Percentiles rank a stretch among this genome's conserved stretches.
These are phyloP conservation scores for Alternaria rosae DNA, from an alignment of 2,329 filamentous ascomycete genomes.

Conservation along the genomic window DNA sequence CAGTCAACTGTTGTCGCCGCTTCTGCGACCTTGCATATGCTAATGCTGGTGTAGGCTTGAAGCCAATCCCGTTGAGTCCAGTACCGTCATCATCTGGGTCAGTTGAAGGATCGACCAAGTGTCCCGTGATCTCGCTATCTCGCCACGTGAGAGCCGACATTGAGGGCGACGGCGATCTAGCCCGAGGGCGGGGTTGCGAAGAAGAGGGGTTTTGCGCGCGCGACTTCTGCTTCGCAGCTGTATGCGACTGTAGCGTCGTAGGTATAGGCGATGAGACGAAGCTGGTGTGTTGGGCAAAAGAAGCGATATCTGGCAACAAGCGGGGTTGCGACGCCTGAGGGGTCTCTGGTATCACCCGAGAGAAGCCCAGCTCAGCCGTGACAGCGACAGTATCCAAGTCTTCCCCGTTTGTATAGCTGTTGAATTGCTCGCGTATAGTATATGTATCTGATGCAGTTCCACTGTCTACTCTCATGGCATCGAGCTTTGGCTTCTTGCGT, in stretches of 20 bases:
- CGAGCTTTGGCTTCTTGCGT: conserved; percentile 49
- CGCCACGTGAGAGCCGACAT: conserved; percentile 60
- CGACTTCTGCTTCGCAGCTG: conserved; percentile 7
- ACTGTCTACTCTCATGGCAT: conserved; percentile 31
- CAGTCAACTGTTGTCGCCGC: conserved; percentile 65
- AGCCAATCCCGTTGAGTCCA: conserved; percentile 70
- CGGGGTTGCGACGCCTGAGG: conserved; percentile 44
- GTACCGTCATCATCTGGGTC: conserved; percentile 68
- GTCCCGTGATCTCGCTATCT: conserved; percentile 68
- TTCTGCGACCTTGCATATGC: conserved; percentile 64
- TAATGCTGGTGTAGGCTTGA: conserved; percentile 66
- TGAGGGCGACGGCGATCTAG: conserved; percentile 42
- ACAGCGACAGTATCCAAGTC: conserved; percentile 14
- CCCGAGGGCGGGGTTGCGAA: conserved; percentile 28
- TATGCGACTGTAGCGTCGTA: conserved; percentile 10
- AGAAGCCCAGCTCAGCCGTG: neutral
- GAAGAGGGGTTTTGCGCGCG: conserved; percentile 13
- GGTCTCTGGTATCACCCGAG: conserved; percentile 40
- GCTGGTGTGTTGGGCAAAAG: conserved; percentile 40
- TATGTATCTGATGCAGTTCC: conserved; percentile 22
- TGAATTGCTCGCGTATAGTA: conserved; percentile 6
- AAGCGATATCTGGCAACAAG: conserved; percentile 40
- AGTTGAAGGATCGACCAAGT: conserved; percentile 57
- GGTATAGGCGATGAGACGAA: conserved; percentile 29
- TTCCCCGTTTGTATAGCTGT: neutral